phyloP scores from a whole-genome alignment of 2,329 filamentous ascomycete species.

The Celoporthe dispersa region DNA sequence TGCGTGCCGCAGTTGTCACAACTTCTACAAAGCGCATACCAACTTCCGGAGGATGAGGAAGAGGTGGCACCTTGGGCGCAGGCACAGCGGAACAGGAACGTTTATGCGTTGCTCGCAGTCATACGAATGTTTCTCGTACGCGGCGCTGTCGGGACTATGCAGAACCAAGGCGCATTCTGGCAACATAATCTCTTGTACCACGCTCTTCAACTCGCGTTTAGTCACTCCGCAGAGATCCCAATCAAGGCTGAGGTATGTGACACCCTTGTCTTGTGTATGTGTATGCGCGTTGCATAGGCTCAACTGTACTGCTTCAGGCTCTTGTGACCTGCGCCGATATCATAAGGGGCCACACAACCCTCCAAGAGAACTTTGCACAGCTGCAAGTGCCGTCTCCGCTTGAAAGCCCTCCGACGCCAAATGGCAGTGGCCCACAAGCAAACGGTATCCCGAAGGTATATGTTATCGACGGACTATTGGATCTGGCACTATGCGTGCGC shows the following conservation, averaged over 20 bases:
- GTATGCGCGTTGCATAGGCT: constrained; percentile 18
- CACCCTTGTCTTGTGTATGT: constrained; percentile 23
- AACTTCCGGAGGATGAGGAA: constrained; percentile 56
- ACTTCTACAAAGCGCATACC: constrained; percentile 65
- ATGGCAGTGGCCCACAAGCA: constrained; percentile 45
- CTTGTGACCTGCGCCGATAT: constrained; percentile 85
- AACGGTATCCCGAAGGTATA: constrained; percentile 71
- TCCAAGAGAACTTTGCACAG: constrained; percentile 91
- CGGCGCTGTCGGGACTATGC: constrained; percentile 77
- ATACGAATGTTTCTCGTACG: constrained; percentile 82
- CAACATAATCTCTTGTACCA: constrained; percentile 79
- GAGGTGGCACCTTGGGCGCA: constrained; percentile 76
- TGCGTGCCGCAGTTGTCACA: constrained; percentile 74
- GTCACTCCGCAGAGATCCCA: constrained; percentile 69
- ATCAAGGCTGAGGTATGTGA: constrained; percentile 76
- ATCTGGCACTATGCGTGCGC: constrained; percentile 74
- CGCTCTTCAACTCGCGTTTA: constrained; percentile 83
- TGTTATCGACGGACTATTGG: constrained; percentile 90
- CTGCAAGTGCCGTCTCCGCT: constrained; percentile 73
- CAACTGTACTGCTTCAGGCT: constrained; percentile 55
- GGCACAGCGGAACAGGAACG: constrained; percentile 82
- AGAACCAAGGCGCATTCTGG: constrained; percentile 87
- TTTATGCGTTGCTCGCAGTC: constrained; percentile 87
- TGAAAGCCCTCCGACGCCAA: constrained; percentile 40
- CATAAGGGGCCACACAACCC: constrained; percentile 75